Base-by-base conservation (phyloP, 2,329 filamentous ascomycete species). In the Penicillium sp. region DNA sequence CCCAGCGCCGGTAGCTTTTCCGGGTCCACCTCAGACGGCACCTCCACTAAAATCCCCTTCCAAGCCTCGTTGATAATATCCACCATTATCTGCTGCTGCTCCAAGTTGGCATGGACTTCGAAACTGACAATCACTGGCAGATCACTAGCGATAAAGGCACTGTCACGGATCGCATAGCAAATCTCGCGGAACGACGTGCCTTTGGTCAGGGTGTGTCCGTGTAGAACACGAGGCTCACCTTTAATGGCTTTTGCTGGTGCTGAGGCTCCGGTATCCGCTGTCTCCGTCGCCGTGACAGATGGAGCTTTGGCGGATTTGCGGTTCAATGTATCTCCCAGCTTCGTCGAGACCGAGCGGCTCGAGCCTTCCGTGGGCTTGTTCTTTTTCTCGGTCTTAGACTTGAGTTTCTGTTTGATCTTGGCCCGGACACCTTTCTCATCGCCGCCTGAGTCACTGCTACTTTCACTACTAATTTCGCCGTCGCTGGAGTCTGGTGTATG, bases 81-180 rank as follows among this genome's bases (percentile, higher is more conserved):
- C 9, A 95, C 91, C 88, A 97, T 96, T 44, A 87, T 80, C 56
- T 89, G 83, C 69, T 98, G 93, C 69, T 97, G 92, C 46, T 88
- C 82, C 1, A 79, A 74, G 53, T 86, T 82, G 12, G 89, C 86
- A 68, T 97, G 92, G 0, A 97, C 88, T 70, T 98, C 93, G 5
- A 97, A 78, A 66, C 90, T 95, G 57, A 97, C 82, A 50, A 97
- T 95, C 33, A 98, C 75, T 0, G 93, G 93, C 18, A 95, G 75
- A 45, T 87, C 81, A 52, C 82, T 91, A 6, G 75, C 80, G 25
- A 81, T 75, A 61, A 97, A 97, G 0, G 89, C 91, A 51, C 83
- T 82, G 49, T 95, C 83, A 33, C 81, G 78, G 53, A 97, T 87
- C 0, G 87, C 86, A 55, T 81, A 79, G 71, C 91, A 95, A 2